A percentile compares a stretch with the other conserved stretches of the same genome.
phyloP scores from a whole-genome alignment of 2,329 filamentous ascomycete genomes.

The Epichloe aotearoae region DNA sequence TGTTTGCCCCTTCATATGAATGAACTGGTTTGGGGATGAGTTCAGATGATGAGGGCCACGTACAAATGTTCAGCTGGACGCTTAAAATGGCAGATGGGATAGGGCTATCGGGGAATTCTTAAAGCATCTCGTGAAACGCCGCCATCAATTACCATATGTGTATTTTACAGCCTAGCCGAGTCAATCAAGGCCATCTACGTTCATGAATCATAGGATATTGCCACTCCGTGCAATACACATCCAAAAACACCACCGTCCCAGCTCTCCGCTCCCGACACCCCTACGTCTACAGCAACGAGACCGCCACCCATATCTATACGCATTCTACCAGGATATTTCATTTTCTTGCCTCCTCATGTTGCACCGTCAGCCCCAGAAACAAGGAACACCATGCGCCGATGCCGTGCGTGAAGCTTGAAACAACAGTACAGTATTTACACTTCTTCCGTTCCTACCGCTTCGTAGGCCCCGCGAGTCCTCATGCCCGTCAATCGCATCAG shows the following conservation, averaged over 20 bases:
- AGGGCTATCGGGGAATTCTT: too few species aligned
- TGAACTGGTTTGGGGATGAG: too few species aligned
- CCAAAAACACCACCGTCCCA: background rate
- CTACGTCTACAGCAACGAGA: background rate
- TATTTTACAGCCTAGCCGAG: background rate
- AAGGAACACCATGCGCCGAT: background rate
- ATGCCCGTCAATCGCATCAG: constrained; percentile 46
- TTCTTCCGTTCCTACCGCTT: constrained; percentile 47
- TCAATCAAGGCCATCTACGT: background rate
- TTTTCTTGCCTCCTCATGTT: too few species aligned
- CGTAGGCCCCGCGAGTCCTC: constrained; percentile 43
- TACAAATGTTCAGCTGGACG: too few species aligned
- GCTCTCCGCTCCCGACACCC: background rate
- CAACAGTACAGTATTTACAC: constrained; percentile 13
- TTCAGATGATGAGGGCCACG: too few species aligned
- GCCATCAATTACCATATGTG: too few species aligned
- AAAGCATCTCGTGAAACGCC: too few species aligned
- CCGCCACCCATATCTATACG: background rate
- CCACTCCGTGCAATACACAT: background rate
- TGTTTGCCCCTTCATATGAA: too few species aligned
- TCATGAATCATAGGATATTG: background rate
- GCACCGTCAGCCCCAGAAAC: too few species aligned
- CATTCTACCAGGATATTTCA: background rate
- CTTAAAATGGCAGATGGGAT: too few species aligned
- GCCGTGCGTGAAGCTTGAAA: background rate